phyloP scores from a whole-genome alignment of 306 rosid genomes.

The Quillaja saponaria region DNA sequence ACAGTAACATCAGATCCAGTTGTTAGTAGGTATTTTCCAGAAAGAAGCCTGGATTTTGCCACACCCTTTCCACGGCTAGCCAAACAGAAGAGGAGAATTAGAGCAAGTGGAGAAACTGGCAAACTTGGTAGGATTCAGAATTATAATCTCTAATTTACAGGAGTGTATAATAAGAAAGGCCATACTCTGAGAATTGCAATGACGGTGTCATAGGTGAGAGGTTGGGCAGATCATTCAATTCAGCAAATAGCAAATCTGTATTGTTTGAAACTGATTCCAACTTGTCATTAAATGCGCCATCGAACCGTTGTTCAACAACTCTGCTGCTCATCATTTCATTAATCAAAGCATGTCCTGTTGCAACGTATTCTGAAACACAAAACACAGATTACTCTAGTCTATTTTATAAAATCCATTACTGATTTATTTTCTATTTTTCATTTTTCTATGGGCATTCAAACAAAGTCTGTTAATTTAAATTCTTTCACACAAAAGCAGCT shows the following conservation, averaged over 20 bases:
- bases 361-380: conserved; percentile 41
- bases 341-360: conserved; percentile 25
- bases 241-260: conserved; percentile 30
- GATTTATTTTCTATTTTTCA: conserved; percentile 1
- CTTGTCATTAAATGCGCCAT: conserved; percentile 26
- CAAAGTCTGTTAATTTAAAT: not conserved
- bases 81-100: conserved; percentile 10
- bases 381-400: conserved; percentile 9
- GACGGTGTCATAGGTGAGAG: conserved; percentile 50
- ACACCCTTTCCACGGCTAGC: conserved; percentile 50
- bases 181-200: conserved; percentile 55
- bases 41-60: conserved; percentile 37
- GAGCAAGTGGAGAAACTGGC: conserved; percentile 11
- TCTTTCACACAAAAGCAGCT: not conserved
- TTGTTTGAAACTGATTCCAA: conserved; percentile 41
- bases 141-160: not conserved
- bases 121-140: not conserved
- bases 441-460: conserved; percentile 7
- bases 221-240: conserved; percentile 25
- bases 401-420: not conserved
- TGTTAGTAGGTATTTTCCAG: conserved; percentile 37
- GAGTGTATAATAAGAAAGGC: conserved; percentile 1
- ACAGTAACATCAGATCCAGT: conserved; percentile 33
- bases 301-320: conserved; percentile 27
- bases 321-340: conserved; percentile 29